phyloP scores from a whole-genome alignment of 1,284 basidiomycete species.

The Microbotryomycetes sp. region DNA sequence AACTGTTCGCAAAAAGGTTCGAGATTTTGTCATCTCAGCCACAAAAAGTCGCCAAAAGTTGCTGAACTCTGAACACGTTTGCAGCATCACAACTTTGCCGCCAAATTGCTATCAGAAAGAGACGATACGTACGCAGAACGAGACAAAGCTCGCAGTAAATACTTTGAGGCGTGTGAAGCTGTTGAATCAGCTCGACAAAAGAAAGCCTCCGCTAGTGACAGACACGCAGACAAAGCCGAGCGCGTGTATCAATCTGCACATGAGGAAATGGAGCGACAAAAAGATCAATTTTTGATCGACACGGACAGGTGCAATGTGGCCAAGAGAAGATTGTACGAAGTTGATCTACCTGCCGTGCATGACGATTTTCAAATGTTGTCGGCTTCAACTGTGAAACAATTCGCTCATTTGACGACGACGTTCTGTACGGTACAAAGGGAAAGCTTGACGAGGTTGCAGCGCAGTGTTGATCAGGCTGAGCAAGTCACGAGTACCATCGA shows the following conservation, averaged over 20 bases:
- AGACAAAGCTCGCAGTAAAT: constrained; percentile 20
- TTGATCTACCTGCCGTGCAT: constrained; percentile 20
- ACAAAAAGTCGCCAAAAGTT: not conserved
- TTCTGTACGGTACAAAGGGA: constrained; percentile 12
- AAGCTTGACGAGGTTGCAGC: not conserved
- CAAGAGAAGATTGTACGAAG: constrained; percentile 22
- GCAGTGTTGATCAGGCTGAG: constrained; percentile 1
- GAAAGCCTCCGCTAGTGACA: constrained; percentile 12
- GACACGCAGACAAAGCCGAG: constrained; percentile 9
- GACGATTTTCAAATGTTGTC: constrained; percentile 30
- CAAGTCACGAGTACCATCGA: constrained; percentile 7
- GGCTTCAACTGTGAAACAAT: constrained; percentile 11
- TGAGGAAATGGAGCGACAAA: constrained; percentile 21
- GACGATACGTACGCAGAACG: constrained; percentile 16
- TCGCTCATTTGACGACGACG: constrained; percentile 6
- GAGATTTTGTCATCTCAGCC: not conserved
- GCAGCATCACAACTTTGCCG: constrained; percentile 26
- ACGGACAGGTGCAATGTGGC: constrained; percentile 21
- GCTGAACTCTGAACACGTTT: not conserved
- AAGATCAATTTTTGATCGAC: constrained; percentile 28
- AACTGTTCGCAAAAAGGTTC: constrained; percentile 23
- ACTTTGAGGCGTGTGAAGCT: constrained; percentile 26
- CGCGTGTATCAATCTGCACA: constrained; percentile 16
- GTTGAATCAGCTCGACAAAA: constrained; percentile 27
- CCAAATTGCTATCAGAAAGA: constrained; percentile 18